Evolutionary conservation across 768 basidiomycete genomes (phyloP), one percentile per base, ranked within the genome.

Genomic region (Cystoderma amianthinum): DNA sequence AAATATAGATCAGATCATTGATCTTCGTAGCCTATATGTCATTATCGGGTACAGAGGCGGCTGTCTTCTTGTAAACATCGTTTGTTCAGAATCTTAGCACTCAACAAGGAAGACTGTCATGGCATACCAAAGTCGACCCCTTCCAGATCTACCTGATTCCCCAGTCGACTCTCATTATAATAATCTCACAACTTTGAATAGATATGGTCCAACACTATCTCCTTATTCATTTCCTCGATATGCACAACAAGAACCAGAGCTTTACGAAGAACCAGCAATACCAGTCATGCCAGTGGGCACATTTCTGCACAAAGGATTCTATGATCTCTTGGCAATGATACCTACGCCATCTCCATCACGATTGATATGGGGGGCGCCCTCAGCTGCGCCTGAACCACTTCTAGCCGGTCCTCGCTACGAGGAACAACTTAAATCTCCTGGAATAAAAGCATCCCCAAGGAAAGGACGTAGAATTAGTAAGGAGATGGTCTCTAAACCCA

Each of bases 231-330:
- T 30, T 9, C 28, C 48, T n/a, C n/a, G n/a, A n/a, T n/a, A n/a
- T n/a, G n/a, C n/a, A n/a, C n/a, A n/a, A n/a, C n/a, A n/a, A n/a
- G 60, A 64, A 25, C 62, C 64, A 48, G 57, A 63, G 51, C 46
- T 60, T 22, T 62, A 65, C 51, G 63, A 74, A 52, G 65, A 68
- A 43, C 62, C 64, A 23, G 45, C 51, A 3, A 52, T 65, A n/a
- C 69, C 69, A 22, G 68, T 73, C 43, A 62, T 83, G 48, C 78
- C 78, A 40, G 74, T 71, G 11, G 85, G 83, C 19, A 85, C 85
- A 5, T 64, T 90, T 39, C 66, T 91, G 28, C 88, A 92, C 73
- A 84, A 87, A 49, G 90, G 87, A n/a, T 90, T 90, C 69, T 91
- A 88, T 62, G 85, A 89, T 67, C 72, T 91, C 21, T 69, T 89